Base-by-base conservation (phyloP, 768 basidiomycete species). In the Boletus sp. region DNA sequence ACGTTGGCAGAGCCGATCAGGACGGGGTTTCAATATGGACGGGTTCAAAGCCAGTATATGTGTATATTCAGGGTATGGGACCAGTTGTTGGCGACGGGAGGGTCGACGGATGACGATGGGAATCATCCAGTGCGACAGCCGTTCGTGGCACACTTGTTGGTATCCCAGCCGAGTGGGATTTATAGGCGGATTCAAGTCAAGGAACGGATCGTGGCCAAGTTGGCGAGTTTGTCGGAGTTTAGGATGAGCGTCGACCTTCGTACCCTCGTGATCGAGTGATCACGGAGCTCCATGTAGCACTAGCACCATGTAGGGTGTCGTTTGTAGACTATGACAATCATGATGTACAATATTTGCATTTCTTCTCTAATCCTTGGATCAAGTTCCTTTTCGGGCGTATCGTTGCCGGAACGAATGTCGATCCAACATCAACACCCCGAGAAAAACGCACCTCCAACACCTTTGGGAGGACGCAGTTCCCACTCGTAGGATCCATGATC, bases 401-500 rank as follows among this genome's bases (percentile, higher is more conserved):
- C 72, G 5, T 78, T 76, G 30, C 75, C 63, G 4, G n/a, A 42
- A 45, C 10, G 10, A 6, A 24, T 24, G 46, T 50, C n/a, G n/a
- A n/a, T n/a, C n/a, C n/a, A n/a, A n/a, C 17, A 11, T 8, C 7
- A 18, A 2, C 5, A 18, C 11, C 9, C 12, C 18, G 5, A 17
- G 5, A 44, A 36, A 11, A 28, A 56, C 86, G 64, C 59, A 91
- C 91, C 76, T 90, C 80, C 72, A 97, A 75, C 17, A 97, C 88
- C 72, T 92, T 92, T 12, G 84, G 85, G 50, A 98, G 74, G 4
- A 89, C 74, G 56, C 80, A 76, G 74, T 84, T 86, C 47, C 89
- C 89, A 56, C 74, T 81, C 20, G 77, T 75, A 11, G 76, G 68
- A n/a, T n/a, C n/a, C n/a, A n/a, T n/a, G n/a, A n/a, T n/a, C n/a